Evolutionary conservation across 495 filamentous ascomycete species (phyloP).

Genomic region (Xylaria sp.): DNA sequence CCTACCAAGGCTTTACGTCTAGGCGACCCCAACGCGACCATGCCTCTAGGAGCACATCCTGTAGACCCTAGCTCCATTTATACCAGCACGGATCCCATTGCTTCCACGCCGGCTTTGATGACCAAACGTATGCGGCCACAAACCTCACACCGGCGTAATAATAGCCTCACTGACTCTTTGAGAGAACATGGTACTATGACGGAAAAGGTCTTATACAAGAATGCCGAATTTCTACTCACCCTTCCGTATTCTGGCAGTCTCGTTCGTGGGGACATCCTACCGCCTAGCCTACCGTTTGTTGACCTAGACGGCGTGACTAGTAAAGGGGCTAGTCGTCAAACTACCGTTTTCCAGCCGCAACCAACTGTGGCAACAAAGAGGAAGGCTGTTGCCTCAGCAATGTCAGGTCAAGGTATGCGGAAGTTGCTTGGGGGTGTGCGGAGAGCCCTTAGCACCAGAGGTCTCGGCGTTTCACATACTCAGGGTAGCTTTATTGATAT

Average conservation of each 20-base stretch:
- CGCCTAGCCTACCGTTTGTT: slow-evolving; percentile 78
- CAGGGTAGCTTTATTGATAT: slow-evolving; percentile 58
- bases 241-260: slow-evolving; percentile 80
- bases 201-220: slow-evolving; percentile 57
- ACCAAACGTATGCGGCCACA: slow-evolving; percentile 59
- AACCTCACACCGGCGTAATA: slow-evolving; percentile 57
- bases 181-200: slow-evolving; percentile 68
- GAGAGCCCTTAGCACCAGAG: slow-evolving; percentile 80
- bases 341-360: slow-evolving; percentile 56
- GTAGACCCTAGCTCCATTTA: slow-evolving; percentile 60
- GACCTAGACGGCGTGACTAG: slow-evolving; percentile 71
- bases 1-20: slow-evolving; percentile 67
- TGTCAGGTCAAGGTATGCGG: slow-evolving; percentile 73
- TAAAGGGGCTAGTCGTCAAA: slow-evolving; percentile 46
- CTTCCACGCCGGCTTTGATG: slow-evolving; percentile 59
- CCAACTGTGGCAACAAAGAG: slow-evolving; percentile 43
- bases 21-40: slow-evolving; percentile 50
- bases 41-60: slow-evolving; percentile 67
- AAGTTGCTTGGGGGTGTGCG: slow-evolving; percentile 87
- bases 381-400: slow-evolving; percentile 53
- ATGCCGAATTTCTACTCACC: slow-evolving; percentile 64
- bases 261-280: slow-evolving; percentile 80
- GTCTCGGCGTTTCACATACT: slow-evolving; percentile 52
- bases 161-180: slow-evolving; percentile 80
- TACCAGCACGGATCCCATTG: slow-evolving; percentile 52